Percentiles rank a stretch among this genome's conserved stretches.
Conservation (phyloP, 1,284 basidiomycete genomes). For the Erythrobasidium hasegawianum region DNA sequence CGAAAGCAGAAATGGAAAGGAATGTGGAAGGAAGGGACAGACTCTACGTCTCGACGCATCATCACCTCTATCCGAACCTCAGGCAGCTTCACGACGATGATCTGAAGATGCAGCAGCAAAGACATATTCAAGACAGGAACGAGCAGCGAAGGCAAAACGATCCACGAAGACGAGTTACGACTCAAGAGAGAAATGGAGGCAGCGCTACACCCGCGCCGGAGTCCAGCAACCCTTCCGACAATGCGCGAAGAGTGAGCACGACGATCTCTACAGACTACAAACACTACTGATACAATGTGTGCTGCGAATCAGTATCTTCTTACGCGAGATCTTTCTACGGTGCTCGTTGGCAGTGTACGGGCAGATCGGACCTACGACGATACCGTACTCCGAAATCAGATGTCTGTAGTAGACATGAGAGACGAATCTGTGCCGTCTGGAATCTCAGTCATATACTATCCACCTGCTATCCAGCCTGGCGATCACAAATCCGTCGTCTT, state of each 20-base stretch:
- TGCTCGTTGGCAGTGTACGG: not conserved
- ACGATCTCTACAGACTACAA: not conserved
- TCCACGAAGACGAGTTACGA: no score
- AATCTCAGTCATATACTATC: conserved; percentile 6
- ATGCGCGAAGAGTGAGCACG: not conserved
- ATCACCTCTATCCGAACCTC: no score
- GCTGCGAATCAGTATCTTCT: not conserved
- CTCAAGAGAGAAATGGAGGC: no score
- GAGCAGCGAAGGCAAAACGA: no score
- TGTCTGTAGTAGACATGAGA: not conserved
- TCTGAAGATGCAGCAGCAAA: no score
- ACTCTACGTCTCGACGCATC: not conserved
- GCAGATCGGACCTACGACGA: conserved; percentile 1
- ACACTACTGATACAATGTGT: no score
- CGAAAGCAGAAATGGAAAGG: not conserved
- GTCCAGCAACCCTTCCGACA: not conserved
- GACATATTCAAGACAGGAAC: no score
- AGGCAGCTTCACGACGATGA: no score
- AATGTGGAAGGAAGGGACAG: not conserved
- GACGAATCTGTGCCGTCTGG: not conserved
- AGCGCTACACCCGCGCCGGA: no score
- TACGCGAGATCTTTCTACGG: not conserved
- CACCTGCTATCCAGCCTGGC: not conserved
- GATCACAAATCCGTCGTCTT: conserved; percentile 11
- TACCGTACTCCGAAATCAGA: not conserved